A percentile compares a stretch with the other conserved stretches of the same genome.
These are phyloP conservation scores for Auxenochlorella pyrenoidosa DNA, from an alignment of 139 green algal species.

Conservation along the genomic window DNA sequence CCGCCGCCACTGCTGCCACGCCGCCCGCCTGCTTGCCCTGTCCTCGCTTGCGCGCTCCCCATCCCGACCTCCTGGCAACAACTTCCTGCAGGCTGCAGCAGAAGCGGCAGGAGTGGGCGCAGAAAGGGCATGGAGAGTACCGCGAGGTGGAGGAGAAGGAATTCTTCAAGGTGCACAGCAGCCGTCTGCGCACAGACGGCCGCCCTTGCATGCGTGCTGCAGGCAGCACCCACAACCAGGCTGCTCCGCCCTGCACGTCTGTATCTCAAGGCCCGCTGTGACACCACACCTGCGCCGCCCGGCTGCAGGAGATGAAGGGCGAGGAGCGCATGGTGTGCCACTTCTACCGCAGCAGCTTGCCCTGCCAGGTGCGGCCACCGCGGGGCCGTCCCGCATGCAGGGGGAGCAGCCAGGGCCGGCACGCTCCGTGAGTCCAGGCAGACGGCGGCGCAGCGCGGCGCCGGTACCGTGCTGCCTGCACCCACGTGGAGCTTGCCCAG, in stretches of 20 bases:
- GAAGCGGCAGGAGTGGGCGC: slow-evolving; percentile 88
- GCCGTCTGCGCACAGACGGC: no score
- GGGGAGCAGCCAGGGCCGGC: no score
- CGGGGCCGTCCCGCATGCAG: no score
- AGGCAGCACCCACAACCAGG: background rate
- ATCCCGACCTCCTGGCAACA: background rate
- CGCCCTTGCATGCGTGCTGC: background rate
- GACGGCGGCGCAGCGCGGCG: no score
- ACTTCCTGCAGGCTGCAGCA: slow-evolving; percentile 50
- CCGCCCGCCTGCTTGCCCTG: no score
- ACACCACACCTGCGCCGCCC: background rate
- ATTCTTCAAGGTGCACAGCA: slow-evolving; percentile 84
- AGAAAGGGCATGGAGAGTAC: slow-evolving; percentile 92
- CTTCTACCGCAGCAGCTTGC: slow-evolving; percentile 90
- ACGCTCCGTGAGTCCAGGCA: no score
- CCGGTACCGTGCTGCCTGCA: no score
- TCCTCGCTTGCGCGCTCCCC: background rate
- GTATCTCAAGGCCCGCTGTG: no score
- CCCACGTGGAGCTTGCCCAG: no score
- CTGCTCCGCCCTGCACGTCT: no score
- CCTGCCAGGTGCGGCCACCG: slow-evolving; percentile 85
- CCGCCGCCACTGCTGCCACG: background rate
- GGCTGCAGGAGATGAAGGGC: slow-evolving; percentile 84
- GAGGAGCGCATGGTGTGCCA: slow-evolving; percentile 93
- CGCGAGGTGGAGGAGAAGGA: slow-evolving; percentile 86